Evolutionary conservation across 2,329 filamentous ascomycete genomes (phyloP).

Genomic region (Epicoccum nigrum): DNA sequence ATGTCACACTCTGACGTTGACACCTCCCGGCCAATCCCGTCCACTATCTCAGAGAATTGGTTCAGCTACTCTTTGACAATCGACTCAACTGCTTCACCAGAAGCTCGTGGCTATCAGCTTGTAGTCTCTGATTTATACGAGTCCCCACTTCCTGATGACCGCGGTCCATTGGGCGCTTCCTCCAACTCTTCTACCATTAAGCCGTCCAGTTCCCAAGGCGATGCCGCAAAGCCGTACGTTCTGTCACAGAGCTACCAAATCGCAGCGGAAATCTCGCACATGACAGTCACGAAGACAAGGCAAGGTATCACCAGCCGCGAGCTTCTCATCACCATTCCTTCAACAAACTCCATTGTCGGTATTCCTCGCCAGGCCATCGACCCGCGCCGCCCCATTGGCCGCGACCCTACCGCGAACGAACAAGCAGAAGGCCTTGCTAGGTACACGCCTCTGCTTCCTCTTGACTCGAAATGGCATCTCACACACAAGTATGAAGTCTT

Average conservation of each 20-base stretch:
- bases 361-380: constrained; percentile 82
- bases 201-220: constrained; percentile 63
- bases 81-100: constrained; percentile 57
- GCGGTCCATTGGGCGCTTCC: constrained; percentile 74
- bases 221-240: constrained; percentile 71
- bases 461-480: constrained; percentile 80
- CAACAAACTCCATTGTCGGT: constrained; percentile 74
- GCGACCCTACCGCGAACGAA: constrained; percentile 81
- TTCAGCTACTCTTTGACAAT: constrained; percentile 79
- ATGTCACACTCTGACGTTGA: constrained; percentile 76
- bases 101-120: constrained; percentile 82
- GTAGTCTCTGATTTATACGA: constrained; percentile 90
- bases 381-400: constrained; percentile 81
- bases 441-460: constrained; percentile 78
- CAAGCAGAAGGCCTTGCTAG: constrained; percentile 79
- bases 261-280: constrained; percentile 75
- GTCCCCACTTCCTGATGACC: constrained; percentile 80
- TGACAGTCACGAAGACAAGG: constrained; percentile 85
- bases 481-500: constrained; percentile 83
- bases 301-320: constrained; percentile 90
- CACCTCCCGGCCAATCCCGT: constrained; percentile 72
- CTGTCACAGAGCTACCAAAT: constrained; percentile 82
- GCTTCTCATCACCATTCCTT: constrained; percentile 77
- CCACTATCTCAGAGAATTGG: constrained; percentile 92
- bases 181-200: constrained; percentile 79